Evolutionary conservation across 805 yeast genomes (phyloP), one percentile per base, ranked within the genome.

Genomic region (Alloascoidea hylecoeti): DNA sequence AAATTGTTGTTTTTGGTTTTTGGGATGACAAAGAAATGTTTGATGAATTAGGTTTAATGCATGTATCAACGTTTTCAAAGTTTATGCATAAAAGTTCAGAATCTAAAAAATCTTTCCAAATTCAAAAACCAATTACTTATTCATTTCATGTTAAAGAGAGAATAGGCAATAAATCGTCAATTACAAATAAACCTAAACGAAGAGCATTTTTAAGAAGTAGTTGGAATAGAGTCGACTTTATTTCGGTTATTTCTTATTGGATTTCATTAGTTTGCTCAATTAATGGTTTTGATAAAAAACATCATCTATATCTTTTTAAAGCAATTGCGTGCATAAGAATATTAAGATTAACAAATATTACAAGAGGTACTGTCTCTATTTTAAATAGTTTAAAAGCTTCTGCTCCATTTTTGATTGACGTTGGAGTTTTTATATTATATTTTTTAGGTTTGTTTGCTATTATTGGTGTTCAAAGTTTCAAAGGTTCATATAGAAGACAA

Each of bases 391-490:
- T 78, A 34, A 69, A 74, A 41, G 58, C 64, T 19, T 84, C 88
- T 2, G 57, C 71, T 1, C 75, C 78, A 0, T 83, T 79, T 48
- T 60, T 79, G 38, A 56, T 68, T 9, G 79, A 76, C 45, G 78
- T 80, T 16, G 58, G 72, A 1, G 55, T 78, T 14, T 76, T 80
- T 56, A 58, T 81, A 27, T 53, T 68, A 2, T 78, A 78, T 43
- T 81, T 81, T 52, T 78, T 88, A 83, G 50, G 75, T 2, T 61
- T 81, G 34, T 76, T 79, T 48, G 78, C 80, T 1, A 75, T 81
- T 28, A 65, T 80, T 33, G 92, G 92, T 2, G 85, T 78, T 1
- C 89, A 81, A 49, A 72, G 84, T 13, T 81, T 81, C 56, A 76
- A 76, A 51, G 70, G 85, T 0, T 80, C 92, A 0, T 57, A 79